Percentiles rank a stretch among this genome's conserved stretches.
Conservation (phyloP, 495 filamentous ascomycete species). For the Lophiostoma macrostomum region DNA sequence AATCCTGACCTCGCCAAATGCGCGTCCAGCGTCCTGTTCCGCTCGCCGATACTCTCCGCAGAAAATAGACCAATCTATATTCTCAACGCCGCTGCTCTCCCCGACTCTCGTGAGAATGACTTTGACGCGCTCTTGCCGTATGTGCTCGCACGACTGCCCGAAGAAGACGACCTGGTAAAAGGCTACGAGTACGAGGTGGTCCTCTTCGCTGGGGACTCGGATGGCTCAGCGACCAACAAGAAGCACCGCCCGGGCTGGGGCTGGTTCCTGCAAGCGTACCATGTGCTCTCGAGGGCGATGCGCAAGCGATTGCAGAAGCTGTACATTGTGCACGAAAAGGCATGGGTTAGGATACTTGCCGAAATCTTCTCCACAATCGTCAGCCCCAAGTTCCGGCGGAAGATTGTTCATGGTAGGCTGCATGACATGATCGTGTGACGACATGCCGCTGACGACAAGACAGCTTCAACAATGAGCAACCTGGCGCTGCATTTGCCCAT, state of each 20-base stretch:
- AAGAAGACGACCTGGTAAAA: slow-evolving; percentile 52
- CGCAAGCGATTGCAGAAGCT: slow-evolving; percentile 53
- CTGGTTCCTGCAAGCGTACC: slow-evolving; percentile 59
- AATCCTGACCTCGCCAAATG: slow-evolving; percentile 38
- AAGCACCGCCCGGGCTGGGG: slow-evolving; percentile 52
- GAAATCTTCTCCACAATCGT: slow-evolving; percentile 57
- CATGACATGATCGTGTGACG: too few species aligned
- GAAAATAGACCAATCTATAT: slow-evolving; percentile 50
- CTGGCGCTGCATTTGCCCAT: slow-evolving; percentile 51
- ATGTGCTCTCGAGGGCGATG: slow-evolving; percentile 51
- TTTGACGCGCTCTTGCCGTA: slow-evolving; percentile 57
- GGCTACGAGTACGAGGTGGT: slow-evolving; percentile 54
- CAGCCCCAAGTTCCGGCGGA: slow-evolving; percentile 56
- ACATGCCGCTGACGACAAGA: too few species aligned
- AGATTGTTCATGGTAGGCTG: slow-evolving; percentile 53
- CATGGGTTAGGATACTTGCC: slow-evolving; percentile 55
- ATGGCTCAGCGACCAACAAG: slow-evolving; percentile 41
- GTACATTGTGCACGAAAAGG: slow-evolving; percentile 57
- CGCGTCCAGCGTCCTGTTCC: slow-evolving; percentile 50
- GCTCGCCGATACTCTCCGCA: slow-evolving; percentile 48
- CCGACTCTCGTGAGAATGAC: slow-evolving; percentile 49
- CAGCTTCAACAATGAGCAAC: slow-evolving; percentile 49
- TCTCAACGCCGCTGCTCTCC: slow-evolving; percentile 55
- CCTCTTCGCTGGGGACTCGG: slow-evolving; percentile 52
- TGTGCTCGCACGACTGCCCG: slow-evolving; percentile 52